A percentile compares a stretch with the other conserved stretches of the same genome.
These are phyloP conservation scores for Backusella psychrophila DNA, from an alignment of 192 early-diverging fungal species.

Conservation along the genomic window DNA sequence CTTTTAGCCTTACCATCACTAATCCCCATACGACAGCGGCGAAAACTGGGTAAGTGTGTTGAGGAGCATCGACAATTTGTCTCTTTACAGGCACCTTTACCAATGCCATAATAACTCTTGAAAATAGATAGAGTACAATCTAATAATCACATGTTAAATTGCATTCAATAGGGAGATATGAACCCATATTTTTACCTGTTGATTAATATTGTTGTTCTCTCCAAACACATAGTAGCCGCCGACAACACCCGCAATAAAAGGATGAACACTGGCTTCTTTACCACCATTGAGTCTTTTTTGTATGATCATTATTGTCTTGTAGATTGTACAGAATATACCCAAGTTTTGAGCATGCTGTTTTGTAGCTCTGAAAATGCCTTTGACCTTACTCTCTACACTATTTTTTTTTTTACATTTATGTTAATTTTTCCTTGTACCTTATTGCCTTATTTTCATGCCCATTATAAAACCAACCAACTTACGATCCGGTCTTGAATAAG, in stretches of 20 bases:
- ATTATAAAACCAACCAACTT: slow-evolving; percentile 16
- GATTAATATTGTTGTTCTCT: slow-evolving; percentile 92
- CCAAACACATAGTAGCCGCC: slow-evolving; percentile 96
- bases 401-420: not conserved
- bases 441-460: not conserved
- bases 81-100: slow-evolving; percentile 80
- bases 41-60: slow-evolving; percentile 85
- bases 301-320: slow-evolving; percentile 86
- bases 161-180: not conserved
- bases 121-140: slow-evolving; percentile 95
- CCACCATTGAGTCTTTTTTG: slow-evolving; percentile 68
- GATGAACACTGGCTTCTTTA: slow-evolving; percentile 74
- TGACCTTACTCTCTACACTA: slow-evolving; percentile 76
- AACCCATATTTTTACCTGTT: slow-evolving; percentile 64
- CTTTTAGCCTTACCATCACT: slow-evolving; percentile 65
- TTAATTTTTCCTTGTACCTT: not conserved
- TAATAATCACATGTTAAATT: slow-evolving; percentile 28
- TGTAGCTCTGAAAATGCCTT: slow-evolving; percentile 80
- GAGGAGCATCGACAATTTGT: slow-evolving; percentile 66
- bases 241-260: slow-evolving; percentile 88
- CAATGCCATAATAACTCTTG: slow-evolving; percentile 83
- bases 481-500: slow-evolving; percentile 77
- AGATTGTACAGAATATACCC: slow-evolving; percentile 90
- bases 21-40: slow-evolving; percentile 92
- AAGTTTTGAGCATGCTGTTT: slow-evolving; percentile 87